phyloP scores from a whole-genome alignment of 1,139 yeast species.

The Debaryomycetaceae sp. region DNA sequence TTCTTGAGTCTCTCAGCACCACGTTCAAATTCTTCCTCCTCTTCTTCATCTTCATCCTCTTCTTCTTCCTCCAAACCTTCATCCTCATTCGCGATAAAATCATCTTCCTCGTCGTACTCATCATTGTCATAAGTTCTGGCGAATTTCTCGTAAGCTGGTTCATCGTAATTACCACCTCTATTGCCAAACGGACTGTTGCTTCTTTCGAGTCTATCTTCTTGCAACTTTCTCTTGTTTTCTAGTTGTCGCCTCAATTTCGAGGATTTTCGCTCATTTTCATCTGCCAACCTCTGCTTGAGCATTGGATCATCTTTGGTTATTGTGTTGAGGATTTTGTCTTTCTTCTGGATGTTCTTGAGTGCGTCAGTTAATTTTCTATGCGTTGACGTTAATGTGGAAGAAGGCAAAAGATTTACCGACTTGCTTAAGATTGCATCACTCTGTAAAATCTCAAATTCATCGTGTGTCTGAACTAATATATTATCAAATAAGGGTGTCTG shows the following conservation, averaged over 20 bases:
- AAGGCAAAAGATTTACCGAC: conserved; percentile 75
- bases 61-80: conserved; percentile 52
- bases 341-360: conserved; percentile 62
- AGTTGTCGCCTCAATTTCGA: conserved; percentile 68
- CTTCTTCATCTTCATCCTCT: conserved; percentile 49
- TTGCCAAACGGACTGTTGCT: conserved; percentile 21
- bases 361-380: conserved; percentile 80
- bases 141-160: conserved; percentile 39
- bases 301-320: conserved; percentile 88
- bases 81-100: conserved; percentile 41
- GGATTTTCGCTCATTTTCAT: conserved; percentile 71
- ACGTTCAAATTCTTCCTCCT: conserved; percentile 53
- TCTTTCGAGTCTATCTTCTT: conserved; percentile 40
- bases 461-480: conserved; percentile 68
- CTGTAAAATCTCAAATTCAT: conserved; percentile 69
- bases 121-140: conserved; percentile 41
- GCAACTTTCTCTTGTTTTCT: conserved; percentile 49
- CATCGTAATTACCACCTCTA: conserved; percentile 19
- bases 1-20: conserved; percentile 63
- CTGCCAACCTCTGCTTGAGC: conserved; percentile 74
- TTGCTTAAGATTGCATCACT: conserved; percentile 46
- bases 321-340: conserved; percentile 56
- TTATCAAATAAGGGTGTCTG: conserved; percentile 68
- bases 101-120: conserved; percentile 45
- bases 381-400: conserved; percentile 78